These are phyloP conservation scores for sunflower (Helianthus annuus) DNA, from an alignment of 129 eudicot species.

Conservation along the genomic window DNA sequence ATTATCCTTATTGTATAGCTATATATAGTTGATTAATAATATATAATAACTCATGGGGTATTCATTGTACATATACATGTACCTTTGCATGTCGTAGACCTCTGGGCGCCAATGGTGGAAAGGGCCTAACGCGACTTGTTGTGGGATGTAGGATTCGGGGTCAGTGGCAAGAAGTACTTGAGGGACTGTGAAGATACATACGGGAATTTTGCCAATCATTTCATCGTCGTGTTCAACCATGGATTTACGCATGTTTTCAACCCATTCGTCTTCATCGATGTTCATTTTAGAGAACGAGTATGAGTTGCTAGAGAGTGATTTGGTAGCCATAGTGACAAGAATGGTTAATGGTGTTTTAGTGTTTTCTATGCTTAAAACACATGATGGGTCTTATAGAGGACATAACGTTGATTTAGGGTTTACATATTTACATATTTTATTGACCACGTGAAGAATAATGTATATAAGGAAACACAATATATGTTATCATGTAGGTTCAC, in stretches of 20 bases:
- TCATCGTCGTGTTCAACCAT: conserved; percentile 26
- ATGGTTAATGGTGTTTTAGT: neutral
- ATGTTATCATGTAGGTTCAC: neutral
- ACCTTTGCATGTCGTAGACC: conserved; percentile 53
- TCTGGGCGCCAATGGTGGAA: conserved; percentile 51
- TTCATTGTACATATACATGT: too few relatives aligned
- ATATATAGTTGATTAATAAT: too few relatives aligned
- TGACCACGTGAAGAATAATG: neutral
- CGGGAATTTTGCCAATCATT: conserved; percentile 30
- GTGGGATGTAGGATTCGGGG: conserved; percentile 53
- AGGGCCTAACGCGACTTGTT: conserved; percentile 59
- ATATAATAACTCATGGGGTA: too few relatives aligned
- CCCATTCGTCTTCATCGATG: conserved; percentile 35
- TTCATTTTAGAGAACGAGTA: conserved; percentile 26
- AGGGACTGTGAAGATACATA: conserved; percentile 51
- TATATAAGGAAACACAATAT: neutral
- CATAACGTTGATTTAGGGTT: conserved; percentile 3
- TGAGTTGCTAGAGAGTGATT: conserved; percentile 19
- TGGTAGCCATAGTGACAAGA: conserved; percentile 13
- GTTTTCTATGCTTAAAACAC: neutral
- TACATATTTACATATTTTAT: neutral
- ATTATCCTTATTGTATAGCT: too few relatives aligned
- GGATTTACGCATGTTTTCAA: conserved; percentile 25
- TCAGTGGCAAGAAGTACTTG: conserved; percentile 37
- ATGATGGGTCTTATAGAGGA: conserved; percentile 8